Conservation (phyloP, 2,329 filamentous ascomycete species). For the Pezicula carpinea region DNA sequence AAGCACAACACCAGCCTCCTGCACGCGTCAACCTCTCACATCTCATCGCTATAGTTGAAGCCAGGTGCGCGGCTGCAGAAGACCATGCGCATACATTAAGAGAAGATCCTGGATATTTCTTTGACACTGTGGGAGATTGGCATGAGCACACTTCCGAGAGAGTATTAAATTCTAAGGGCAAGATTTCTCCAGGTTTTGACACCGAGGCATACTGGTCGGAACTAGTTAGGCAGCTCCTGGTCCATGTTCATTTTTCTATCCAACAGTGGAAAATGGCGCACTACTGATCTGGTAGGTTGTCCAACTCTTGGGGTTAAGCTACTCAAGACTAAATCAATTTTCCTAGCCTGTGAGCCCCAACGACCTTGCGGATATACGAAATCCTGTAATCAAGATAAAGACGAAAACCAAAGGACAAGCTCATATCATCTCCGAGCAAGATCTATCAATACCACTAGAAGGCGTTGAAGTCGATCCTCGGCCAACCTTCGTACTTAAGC, state of each 20-base stretch:
- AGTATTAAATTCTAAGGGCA: conserved; percentile 33
- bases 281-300: not conserved
- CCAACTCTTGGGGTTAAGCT: too few relatives aligned
- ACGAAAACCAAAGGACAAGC: too few relatives aligned
- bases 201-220: not conserved
- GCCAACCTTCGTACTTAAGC: conserved; percentile 30
- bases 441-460: not conserved
- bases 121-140: conserved; percentile 34
- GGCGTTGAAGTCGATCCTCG: not conserved
- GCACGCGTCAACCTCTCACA: conserved; percentile 38
- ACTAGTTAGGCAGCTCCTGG: not conserved
- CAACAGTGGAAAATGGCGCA: not conserved
- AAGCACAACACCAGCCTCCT: conserved; percentile 48
- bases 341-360: too few relatives aligned
- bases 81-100: conserved; percentile 51
- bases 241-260: not conserved
- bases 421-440: not conserved
- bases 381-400: too few relatives aligned
- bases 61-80: conserved; percentile 36
- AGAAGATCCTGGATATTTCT: conserved; percentile 55
- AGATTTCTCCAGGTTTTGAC: conserved; percentile 3
- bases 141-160: conserved; percentile 40
- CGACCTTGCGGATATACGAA: too few relatives aligned
- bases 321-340: too few relatives aligned
- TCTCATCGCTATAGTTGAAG: conserved; percentile 38